Percentiles rank a stretch among this genome's conserved stretches.
Conservation (phyloP, 2,329 filamentous ascomycete species). For the Xylariaceae sp. region DNA sequence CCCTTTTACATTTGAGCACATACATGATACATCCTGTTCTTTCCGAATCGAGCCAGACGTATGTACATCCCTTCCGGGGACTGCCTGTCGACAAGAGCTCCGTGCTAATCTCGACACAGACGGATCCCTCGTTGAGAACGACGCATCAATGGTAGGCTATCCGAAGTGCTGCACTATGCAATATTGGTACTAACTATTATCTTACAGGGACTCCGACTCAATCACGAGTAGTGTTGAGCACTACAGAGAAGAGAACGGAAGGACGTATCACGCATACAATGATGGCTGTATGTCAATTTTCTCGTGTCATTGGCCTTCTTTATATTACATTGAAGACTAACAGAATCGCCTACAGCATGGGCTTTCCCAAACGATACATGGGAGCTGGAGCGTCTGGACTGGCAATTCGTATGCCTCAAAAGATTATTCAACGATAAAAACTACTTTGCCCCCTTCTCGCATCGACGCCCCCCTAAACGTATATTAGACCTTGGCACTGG, state of each 20-base stretch:
- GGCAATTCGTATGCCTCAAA: conserved; percentile 35
- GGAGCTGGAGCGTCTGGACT: conserved; percentile 37
- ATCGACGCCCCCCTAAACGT: conserved; percentile 30
- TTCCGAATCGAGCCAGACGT: conserved; percentile 16
- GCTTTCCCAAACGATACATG: conserved; percentile 40
- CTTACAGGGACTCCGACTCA: conserved; percentile 1
- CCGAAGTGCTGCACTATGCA: too few species aligned
- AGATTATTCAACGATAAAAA: conserved; percentile 34
- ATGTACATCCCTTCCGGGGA: conserved; percentile 1
- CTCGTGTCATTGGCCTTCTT: background rate
- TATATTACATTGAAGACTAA: conserved; percentile 2
- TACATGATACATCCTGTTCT: conserved; percentile 10
- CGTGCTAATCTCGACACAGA: conserved; percentile 8
- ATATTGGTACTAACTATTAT: background rate
- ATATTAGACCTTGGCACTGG: conserved; percentile 40
- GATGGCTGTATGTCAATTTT: conserved; percentile 39
- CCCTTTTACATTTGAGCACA: conserved; percentile 16
- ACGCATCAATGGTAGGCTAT: background rate
- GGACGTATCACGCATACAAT: conserved; percentile 43
- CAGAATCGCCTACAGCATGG: conserved; percentile 32
- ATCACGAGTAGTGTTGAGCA: conserved; percentile 2
- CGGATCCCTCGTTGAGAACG: conserved; percentile 7
- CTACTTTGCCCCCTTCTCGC: conserved; percentile 39
- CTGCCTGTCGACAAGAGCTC: background rate
- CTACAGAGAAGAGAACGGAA: conserved; percentile 27